A percentile compares a stretch with the other conserved stretches of the same genome.
phyloP scores from a whole-genome alignment of 1,139 yeast genomes.

The Protomyces inundatus region DNA sequence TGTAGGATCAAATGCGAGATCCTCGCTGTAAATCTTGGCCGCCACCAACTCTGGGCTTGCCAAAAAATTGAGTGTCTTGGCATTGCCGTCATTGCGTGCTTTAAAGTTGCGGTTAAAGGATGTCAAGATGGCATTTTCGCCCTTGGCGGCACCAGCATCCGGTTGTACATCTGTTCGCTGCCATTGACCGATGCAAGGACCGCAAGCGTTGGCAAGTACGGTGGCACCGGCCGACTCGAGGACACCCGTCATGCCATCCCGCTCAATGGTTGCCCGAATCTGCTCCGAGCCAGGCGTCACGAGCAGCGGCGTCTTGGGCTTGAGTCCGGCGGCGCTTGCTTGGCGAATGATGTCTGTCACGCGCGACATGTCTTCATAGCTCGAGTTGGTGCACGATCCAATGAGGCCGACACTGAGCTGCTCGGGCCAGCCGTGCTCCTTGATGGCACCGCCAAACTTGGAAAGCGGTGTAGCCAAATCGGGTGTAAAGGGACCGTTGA shows the following conservation, averaged over 20 bases:
- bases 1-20: constrained; percentile 79
- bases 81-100: constrained; percentile 96
- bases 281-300: constrained; percentile 99
- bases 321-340: constrained; percentile 78
- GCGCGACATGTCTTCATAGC: constrained; percentile 95
- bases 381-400: constrained; percentile 96
- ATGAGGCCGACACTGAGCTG: constrained; percentile 82
- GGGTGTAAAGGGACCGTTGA: constrained; percentile 94
- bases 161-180: constrained; percentile 70
- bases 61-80: constrained; percentile 91
- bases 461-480: constrained; percentile 86
- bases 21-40: constrained; percentile 91
- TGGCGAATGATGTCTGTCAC: constrained; percentile 82
- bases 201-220: constrained; percentile 95
- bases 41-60: constrained; percentile 97
- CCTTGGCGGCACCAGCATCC: constrained; percentile 9
- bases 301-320: constrained; percentile 85
- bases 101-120: constrained; percentile 95
- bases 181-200: constrained; percentile 99
- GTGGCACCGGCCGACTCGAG: constrained; percentile 82
- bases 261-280: constrained; percentile 91
- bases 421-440: constrained; percentile 72
- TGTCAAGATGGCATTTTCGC: constrained; percentile 80
- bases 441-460: constrained; percentile 58
- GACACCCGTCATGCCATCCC: constrained; percentile 79